Evolutionary conservation across 257 asterid species (phyloP), one percentile per base, ranked within the genome.

Genomic region (Salvia rosmarinus): DNA sequence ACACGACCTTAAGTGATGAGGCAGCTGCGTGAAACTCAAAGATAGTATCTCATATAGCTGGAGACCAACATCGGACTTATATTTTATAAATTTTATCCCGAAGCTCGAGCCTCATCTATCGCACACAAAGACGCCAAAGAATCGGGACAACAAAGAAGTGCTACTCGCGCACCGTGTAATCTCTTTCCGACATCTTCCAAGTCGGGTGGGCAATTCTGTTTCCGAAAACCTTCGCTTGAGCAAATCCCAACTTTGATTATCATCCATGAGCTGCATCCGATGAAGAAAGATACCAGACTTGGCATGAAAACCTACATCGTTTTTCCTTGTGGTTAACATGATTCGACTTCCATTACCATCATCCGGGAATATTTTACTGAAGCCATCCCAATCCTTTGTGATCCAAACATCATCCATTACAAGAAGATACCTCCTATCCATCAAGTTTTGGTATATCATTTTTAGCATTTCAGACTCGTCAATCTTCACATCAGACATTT

Each of bases 1-100:
- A 40, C 74, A 69, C 1, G 66, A 44, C 64, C 66, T 69, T 23
- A 69, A 39, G 39, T 55, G 65, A 69, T 69, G 74, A 69, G 74
- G 65, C 56, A 69, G n/a, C 16, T 20, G 28, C 2, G 20, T 21
- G 55, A 54, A 69, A 21, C 74, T 69, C 56, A 55, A 54, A 7
- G 74, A 69, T 21, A 69, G 28, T 35, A 69, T 55, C 55, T 21
- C 13, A 16, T 54, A 50, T 7, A 69, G 37, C 7, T n/a, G 28
- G 5, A 9, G 51, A 13, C 20, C 40, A 39, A 25, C 14, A 13
- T 12, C 34, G 55, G 42, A 69, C 11, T 69, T 21, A 42, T 54
- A 13, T 69, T 21, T 23, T 2, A 0, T 42, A 23, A 23, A 69
- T 2, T 20, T 40, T 7, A 9, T 39, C 43, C 74, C 74, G 56